Evolutionary conservation across 306 rosid genomes (phyloP).

Genomic region (Prinsepia uniflora): DNA sequence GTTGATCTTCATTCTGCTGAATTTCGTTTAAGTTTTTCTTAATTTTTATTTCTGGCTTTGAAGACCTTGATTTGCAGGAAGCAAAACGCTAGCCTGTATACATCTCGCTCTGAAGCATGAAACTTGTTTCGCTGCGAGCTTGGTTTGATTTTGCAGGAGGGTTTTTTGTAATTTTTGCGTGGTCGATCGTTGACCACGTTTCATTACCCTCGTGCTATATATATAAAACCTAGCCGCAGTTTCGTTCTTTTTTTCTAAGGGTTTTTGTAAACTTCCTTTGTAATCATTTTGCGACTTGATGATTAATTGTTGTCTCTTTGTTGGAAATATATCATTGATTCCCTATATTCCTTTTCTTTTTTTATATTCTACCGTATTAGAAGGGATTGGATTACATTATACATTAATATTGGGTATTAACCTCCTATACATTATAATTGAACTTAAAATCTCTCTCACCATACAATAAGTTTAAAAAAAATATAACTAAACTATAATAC

Average conservation of each 20-base stretch:
- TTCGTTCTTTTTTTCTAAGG: background rate
- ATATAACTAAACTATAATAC: too few relatives aligned
- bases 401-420: too few relatives aligned
- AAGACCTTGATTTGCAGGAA: constrained; percentile 19
- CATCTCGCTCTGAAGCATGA: constrained; percentile 7
- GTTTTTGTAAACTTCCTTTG: constrained; percentile 32
- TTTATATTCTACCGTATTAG: too few relatives aligned
- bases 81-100: background rate
- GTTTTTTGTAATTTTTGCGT: constrained; percentile 38
- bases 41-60: background rate
- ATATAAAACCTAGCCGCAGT: constrained; percentile 11
- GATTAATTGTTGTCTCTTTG: background rate
- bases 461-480: too few relatives aligned
- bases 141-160: constrained; percentile 12
- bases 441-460: too few relatives aligned
- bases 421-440: too few relatives aligned
- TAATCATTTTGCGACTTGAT: background rate
- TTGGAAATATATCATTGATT: background rate
- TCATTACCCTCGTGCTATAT: constrained; percentile 33
- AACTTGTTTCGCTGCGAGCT: constrained; percentile 19
- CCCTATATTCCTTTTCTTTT: too few relatives aligned
- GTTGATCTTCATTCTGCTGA: background rate
- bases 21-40: background rate
- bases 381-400: too few relatives aligned
- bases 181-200: constrained; percentile 45